A percentile compares a stretch with the other conserved stretches of the same genome.
These are phyloP conservation scores for Plasmodium adleri DNA, from an alignment of 169 alveolate species.

Conservation along the genomic window DNA sequence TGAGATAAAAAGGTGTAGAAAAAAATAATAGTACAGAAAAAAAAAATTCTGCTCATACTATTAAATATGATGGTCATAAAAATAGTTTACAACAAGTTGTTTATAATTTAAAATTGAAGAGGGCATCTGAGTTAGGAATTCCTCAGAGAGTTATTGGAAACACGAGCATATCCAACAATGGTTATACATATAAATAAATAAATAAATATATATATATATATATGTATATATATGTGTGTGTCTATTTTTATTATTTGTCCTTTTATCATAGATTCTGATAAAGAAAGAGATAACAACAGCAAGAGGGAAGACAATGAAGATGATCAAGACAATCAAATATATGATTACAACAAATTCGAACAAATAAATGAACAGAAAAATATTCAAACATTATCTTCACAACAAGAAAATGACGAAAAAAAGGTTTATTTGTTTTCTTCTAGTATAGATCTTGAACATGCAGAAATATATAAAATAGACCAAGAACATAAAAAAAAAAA, in stretches of 20 bases:
- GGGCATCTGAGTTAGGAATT: constrained; percentile 10
- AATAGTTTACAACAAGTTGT: constrained; percentile 56
- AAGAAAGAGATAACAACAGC: neutral
- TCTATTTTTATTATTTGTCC: neutral
- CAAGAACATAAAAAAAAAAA: constrained; percentile 9
- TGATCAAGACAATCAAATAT: too few species aligned
- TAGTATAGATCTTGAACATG: too few species aligned
- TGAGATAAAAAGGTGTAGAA: neutral
- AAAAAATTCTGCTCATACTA: neutral
- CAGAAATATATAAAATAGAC: neutral
- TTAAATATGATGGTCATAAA: neutral
- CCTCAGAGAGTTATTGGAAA: constrained; percentile 18
- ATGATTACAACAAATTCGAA: neutral
- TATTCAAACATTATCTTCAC: too few species aligned
- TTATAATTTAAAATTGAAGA: constrained; percentile 42
- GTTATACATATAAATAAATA: neutral
- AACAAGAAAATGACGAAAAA: constrained; percentile 3
- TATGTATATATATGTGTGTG: neutral
- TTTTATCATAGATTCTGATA: too few species aligned
- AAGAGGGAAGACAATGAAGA: constrained; percentile 1
- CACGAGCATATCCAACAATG: neutral
- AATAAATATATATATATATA: neutral
- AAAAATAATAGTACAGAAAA: neutral
- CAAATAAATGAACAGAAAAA: neutral
- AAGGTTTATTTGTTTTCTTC: too few species aligned